phyloP scores from a whole-genome alignment of 805 yeast species.

The Komagataella ulmi region DNA sequence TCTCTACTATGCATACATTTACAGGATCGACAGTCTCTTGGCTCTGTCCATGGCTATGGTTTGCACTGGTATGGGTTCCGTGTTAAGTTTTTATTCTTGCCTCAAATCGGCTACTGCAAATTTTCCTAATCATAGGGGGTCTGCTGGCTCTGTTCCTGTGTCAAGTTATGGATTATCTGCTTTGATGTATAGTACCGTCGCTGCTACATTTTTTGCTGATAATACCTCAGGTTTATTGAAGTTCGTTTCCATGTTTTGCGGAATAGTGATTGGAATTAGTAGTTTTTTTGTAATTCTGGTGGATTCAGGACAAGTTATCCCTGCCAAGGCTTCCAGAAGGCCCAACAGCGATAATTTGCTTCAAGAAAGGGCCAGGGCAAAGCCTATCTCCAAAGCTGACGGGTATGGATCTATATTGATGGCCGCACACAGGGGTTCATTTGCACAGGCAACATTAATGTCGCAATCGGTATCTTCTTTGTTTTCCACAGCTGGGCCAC shows the following conservation, averaged over 20 bases:
- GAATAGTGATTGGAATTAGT: slow-evolving; percentile 27
- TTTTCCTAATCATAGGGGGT: slow-evolving; percentile 59
- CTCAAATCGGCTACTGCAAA: slow-evolving; percentile 45
- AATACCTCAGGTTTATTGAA: slow-evolving; percentile 40
- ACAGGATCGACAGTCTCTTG: slow-evolving; percentile 22
- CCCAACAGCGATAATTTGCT: background rate
- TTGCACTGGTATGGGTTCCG: slow-evolving; percentile 53
- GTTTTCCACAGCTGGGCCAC: slow-evolving; percentile 9
- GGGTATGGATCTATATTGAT: slow-evolving; percentile 6
- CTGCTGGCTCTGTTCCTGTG: slow-evolving; percentile 58
- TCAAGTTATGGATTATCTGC: slow-evolving; percentile 64
- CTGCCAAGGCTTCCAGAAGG: background rate
- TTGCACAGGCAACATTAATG: slow-evolving; percentile 13
- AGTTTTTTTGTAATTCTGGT: slow-evolving; percentile 24
- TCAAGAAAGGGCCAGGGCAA: background rate
- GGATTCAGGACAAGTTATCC: background rate
- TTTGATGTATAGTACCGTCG: slow-evolving; percentile 42
- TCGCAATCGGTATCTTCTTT: slow-evolving; percentile 15
- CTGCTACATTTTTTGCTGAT: slow-evolving; percentile 37
- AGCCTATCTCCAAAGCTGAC: background rate
- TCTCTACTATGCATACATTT: slow-evolving; percentile 31
- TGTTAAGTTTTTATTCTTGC: slow-evolving; percentile 44
- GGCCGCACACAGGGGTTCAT: slow-evolving; percentile 21
- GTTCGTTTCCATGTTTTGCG: slow-evolving; percentile 44
- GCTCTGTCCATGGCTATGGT: slow-evolving; percentile 35